Conservation (phyloP, 179 eudicot species). For the Beta corolliflora region DNA sequence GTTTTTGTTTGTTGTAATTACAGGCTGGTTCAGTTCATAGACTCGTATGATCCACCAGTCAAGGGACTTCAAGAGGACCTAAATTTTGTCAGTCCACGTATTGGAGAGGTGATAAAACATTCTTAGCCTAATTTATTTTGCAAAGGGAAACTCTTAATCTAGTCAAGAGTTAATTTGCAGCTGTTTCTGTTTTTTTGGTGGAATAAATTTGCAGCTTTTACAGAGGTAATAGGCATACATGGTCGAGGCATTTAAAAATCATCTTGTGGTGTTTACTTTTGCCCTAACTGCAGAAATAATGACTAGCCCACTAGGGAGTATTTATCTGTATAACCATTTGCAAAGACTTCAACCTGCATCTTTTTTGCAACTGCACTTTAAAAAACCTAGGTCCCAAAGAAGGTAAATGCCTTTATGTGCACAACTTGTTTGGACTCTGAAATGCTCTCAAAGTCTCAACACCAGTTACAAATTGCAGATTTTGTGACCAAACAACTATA, state of each 20-base stretch:
- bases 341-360: neutral
- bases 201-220: too few species aligned
- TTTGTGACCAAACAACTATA: neutral
- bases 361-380: neutral
- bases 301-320: neutral
- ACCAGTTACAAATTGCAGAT: neutral
- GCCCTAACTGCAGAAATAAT: neutral
- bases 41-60: slow-evolving; percentile 92
- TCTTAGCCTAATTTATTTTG: slow-evolving; percentile 1
- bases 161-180: neutral
- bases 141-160: neutral
- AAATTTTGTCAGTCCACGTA: slow-evolving; percentile 98
- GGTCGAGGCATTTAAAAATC: neutral
- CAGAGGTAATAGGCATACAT: neutral
- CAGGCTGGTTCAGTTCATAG: slow-evolving; percentile 95
- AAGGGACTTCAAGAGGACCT: slow-evolving; percentile 97
- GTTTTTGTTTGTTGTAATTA: slow-evolving; percentile 7
- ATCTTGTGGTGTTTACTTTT: neutral
- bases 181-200: neutral
- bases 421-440: neutral
- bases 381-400: neutral
- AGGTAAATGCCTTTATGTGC: neutral
- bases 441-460: too few species aligned
- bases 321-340: neutral
- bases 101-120: slow-evolving; percentile 77